These are phyloP conservation scores for Camellia sinensis DNA, from an alignment of 148 eudicot species.

Conservation along the genomic window DNA sequence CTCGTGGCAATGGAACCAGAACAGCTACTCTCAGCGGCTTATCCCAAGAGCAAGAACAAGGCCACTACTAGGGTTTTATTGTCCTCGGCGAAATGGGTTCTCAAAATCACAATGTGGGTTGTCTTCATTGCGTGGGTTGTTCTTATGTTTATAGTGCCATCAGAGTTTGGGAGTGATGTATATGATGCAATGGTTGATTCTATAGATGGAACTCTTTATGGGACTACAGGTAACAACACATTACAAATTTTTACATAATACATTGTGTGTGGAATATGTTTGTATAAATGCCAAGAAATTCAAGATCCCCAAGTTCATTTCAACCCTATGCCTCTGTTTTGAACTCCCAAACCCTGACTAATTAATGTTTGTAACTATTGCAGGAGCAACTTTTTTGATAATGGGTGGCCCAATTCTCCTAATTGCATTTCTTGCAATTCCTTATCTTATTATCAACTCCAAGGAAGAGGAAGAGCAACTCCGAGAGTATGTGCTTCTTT, in stretches of 20 bases:
- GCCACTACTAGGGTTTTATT: neutral
- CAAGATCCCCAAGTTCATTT: neutral
- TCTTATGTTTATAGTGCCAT: conserved; percentile 47
- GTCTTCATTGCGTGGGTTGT: conserved; percentile 49
- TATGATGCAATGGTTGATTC: conserved; percentile 21
- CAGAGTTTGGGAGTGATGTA: conserved; percentile 15
- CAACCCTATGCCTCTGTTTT: neutral
- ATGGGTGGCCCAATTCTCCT: too few species aligned
- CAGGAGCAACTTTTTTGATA: conserved; percentile 37
- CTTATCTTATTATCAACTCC: too few species aligned
- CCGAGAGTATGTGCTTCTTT: too few species aligned
- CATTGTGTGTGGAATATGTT: too few species aligned
- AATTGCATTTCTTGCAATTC: too few species aligned
- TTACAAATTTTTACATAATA: too few species aligned
- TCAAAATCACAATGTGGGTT: conserved; percentile 54
- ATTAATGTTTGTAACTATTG: conserved; percentile 10
- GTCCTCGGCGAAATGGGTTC: conserved; percentile 50
- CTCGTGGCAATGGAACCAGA: too few species aligned
- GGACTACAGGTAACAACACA: conserved; percentile 40
- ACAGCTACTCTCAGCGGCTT: too few species aligned
- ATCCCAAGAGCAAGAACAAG: too few species aligned
- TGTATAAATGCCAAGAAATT: neutral
- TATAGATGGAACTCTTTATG: conserved; percentile 35
- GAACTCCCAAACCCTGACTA: neutral
- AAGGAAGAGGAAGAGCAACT: too few species aligned